phyloP scores from a whole-genome alignment of 192 early-diverging fungal genomes.

The Phycomyces blakesleeanus region DNA sequence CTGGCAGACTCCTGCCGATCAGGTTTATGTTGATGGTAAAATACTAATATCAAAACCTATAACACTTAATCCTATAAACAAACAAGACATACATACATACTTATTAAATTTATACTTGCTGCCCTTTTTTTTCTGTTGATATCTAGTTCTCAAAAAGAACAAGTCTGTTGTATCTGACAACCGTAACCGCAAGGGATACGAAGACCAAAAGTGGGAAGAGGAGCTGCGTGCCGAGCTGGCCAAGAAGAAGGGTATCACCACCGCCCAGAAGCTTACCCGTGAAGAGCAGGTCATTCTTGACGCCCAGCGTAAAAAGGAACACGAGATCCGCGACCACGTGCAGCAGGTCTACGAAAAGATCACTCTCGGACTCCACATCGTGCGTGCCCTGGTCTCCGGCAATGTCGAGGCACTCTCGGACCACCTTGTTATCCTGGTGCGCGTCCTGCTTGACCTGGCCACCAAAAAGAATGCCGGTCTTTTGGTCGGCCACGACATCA shows the following conservation, averaged over 20 bases:
- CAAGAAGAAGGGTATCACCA: constrained; percentile 53
- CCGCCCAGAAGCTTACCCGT: constrained; percentile 57
- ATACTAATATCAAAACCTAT: neutral
- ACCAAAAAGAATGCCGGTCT: constrained; percentile 46
- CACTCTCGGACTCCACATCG: constrained; percentile 57
- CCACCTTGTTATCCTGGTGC: constrained; percentile 56
- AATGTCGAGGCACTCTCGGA: constrained; percentile 50
- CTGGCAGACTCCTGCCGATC: constrained; percentile 68
- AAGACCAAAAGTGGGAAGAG: constrained; percentile 77
- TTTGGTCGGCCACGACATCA: constrained; percentile 53
- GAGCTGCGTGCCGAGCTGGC: constrained; percentile 71
- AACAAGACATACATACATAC: too few relatives aligned
- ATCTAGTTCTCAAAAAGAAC: constrained; percentile 50
- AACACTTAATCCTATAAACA: constrained; percentile 3
- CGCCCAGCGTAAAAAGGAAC: constrained; percentile 69
- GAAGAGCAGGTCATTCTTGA: constrained; percentile 74
- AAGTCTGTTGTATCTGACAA: constrained; percentile 41
- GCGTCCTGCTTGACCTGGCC: constrained; percentile 49
- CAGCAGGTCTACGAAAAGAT: constrained; percentile 47
- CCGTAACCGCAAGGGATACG: constrained; percentile 48
- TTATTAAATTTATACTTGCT: neutral
- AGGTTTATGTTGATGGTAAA: constrained; percentile 61
- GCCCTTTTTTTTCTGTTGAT: neutral
- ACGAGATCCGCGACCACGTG: constrained; percentile 63
- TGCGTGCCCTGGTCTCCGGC: constrained; percentile 62